phyloP scores from a whole-genome alignment of 768 basidiomycete genomes.

The Termitomyces eurrhizus region DNA sequence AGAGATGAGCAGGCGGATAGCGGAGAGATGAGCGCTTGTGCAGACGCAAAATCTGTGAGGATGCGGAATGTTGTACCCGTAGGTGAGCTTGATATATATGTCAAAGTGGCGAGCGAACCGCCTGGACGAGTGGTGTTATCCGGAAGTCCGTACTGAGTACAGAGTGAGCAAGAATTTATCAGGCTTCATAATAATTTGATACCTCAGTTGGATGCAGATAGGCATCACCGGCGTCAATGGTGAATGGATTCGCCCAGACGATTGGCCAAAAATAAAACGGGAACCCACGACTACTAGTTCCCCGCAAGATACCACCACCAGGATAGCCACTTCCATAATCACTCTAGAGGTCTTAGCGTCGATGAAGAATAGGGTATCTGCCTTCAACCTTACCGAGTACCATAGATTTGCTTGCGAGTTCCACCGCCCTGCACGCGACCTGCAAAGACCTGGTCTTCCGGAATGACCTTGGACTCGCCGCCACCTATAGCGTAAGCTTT shows the following conservation, averaged over 20 bases:
- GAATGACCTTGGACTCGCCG: slow-evolving; percentile 3
- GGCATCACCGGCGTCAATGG: neutral
- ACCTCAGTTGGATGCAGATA: slow-evolving; percentile 10
- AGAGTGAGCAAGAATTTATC: neutral
- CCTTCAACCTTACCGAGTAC: slow-evolving; percentile 1
- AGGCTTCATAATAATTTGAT: neutral
- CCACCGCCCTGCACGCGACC: slow-evolving; percentile 12
- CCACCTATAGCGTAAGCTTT: slow-evolving; percentile 4
- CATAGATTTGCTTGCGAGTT: slow-evolving; percentile 6
- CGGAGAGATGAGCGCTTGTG: neutral
- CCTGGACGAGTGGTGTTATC: slow-evolving; percentile 12
- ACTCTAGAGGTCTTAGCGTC: neutral
- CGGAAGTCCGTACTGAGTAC: slow-evolving; percentile 8
- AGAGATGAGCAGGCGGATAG: neutral
- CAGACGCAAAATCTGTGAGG: slow-evolving; percentile 8
- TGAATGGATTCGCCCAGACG: slow-evolving; percentile 1
- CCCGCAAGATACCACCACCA: neutral
- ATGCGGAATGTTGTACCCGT: slow-evolving; percentile 8
- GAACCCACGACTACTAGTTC: slow-evolving; percentile 8
- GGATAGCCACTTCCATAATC: slow-evolving; percentile 15
- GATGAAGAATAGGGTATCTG: neutral
- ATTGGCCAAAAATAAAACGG: slow-evolving; percentile 15
- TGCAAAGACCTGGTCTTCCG: slow-evolving; percentile 2
- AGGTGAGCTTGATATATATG: neutral
- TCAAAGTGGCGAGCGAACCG: slow-evolving; percentile 4